Conservation (phyloP, 176 grass and related monocot genomes). For the Musa troglodytarum region DNA sequence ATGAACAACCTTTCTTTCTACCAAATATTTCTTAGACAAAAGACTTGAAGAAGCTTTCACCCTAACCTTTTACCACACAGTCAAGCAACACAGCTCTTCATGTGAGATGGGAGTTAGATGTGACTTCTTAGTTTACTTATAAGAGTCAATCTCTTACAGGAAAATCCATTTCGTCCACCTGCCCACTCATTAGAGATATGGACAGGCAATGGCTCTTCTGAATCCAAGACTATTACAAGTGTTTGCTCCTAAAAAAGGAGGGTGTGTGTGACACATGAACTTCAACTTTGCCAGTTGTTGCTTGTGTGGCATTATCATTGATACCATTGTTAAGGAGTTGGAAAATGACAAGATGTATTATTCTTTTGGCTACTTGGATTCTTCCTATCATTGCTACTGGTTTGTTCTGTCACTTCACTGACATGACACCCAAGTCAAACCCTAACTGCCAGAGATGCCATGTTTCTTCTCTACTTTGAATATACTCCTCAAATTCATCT, state of each 20-base stretch:
- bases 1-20: not conserved
- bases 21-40: not conserved
- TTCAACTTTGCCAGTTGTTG: not conserved
- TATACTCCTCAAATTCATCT: not conserved
- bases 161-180: not conserved
- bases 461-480: conserved; percentile 7
- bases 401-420: not conserved
- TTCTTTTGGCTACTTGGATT: not conserved
- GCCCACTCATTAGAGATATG: not conserved
- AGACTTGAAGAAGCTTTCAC: not conserved
- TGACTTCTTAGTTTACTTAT: not conserved
- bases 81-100: not conserved
- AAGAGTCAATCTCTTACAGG: not conserved
- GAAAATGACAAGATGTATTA: not conserved
- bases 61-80: not conserved
- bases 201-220: not conserved
- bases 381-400: not conserved
- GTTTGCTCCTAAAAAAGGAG: not conserved
- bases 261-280: not conserved
- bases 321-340: not conserved
- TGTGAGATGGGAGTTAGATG: not conserved
- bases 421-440: conserved; percentile 7
- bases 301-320: not conserved
- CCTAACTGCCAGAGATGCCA: conserved; percentile 4
- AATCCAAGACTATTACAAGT: not conserved